These are phyloP conservation scores for Endogone sp. DNA, from an alignment of 192 early-diverging fungal species.

Conservation along the genomic window DNA sequence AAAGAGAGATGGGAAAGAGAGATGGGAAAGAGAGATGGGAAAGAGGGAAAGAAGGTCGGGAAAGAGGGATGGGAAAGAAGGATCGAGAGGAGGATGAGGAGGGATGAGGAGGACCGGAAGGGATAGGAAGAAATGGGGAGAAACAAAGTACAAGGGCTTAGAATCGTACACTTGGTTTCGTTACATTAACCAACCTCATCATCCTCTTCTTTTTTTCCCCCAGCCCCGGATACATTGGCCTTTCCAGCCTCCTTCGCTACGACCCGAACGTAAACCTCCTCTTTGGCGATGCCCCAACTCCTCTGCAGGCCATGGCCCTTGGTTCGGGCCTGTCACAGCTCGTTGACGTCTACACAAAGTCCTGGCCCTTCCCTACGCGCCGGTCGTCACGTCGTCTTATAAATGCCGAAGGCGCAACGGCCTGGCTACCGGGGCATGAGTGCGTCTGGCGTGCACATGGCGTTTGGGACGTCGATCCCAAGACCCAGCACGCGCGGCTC, in stretches of 20 bases:
- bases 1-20: too few species aligned
- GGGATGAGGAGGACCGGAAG: too few species aligned
- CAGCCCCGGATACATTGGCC: constrained; percentile 72
- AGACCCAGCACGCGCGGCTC: constrained; percentile 44
- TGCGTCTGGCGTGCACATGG: constrained; percentile 80
- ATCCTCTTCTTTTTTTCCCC: not conserved
- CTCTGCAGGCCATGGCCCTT: constrained; percentile 74
- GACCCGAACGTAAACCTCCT: constrained; percentile 63
- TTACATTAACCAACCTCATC: not conserved
- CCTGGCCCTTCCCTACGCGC: constrained; percentile 71
- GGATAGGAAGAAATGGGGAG: too few species aligned
- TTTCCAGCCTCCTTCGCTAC: constrained; percentile 51
- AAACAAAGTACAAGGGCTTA: too few species aligned
- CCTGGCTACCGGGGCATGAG: constrained; percentile 54
- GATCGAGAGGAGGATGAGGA: too few species aligned
- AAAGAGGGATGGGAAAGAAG: too few species aligned
- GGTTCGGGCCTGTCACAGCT: constrained; percentile 67
- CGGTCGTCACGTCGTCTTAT: constrained; percentile 47
- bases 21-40: too few species aligned
- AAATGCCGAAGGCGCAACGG: constrained; percentile 53
- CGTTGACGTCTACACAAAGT: constrained; percentile 71
- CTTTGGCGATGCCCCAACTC: constrained; percentile 65
- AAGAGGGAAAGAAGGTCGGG: too few species aligned
- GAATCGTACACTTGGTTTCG: too few species aligned
- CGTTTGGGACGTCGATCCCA: constrained; percentile 60